Conservation (phyloP, 202 grass and related monocot species). For the Carex sylvatica region DNA sequence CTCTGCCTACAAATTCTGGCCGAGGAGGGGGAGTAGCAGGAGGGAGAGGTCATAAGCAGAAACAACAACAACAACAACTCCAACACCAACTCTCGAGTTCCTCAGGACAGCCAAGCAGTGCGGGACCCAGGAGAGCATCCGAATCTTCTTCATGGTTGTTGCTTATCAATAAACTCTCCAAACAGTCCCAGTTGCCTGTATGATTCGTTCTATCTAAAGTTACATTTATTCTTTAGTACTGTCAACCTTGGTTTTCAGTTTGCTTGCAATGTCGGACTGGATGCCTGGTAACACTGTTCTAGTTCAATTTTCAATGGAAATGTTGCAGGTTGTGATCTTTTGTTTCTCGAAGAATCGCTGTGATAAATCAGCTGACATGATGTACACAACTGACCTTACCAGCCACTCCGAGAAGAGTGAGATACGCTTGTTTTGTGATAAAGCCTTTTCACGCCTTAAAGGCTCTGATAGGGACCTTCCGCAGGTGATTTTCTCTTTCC, state of each 20-base stretch:
- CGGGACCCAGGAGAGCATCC: slow-evolving; percentile 55
- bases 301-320: too few species aligned
- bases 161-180: slow-evolving; percentile 83
- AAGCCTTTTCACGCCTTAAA: slow-evolving; percentile 93
- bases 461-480: slow-evolving; percentile 94
- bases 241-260: slow-evolving; percentile 19
- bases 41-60: slow-evolving; percentile 73
- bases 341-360: slow-evolving; percentile 98
- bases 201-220: slow-evolving; percentile 3
- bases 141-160: slow-evolving; percentile 75
- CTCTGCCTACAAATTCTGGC: slow-evolving; percentile 3
- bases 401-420: slow-evolving; percentile 90
- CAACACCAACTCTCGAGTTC: slow-evolving; percentile 31
- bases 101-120: slow-evolving; percentile 47
- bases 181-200: slow-evolving; percentile 92
- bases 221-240: slow-evolving; percentile 12
- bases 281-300: slow-evolving; percentile 17
- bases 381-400: slow-evolving; percentile 78
- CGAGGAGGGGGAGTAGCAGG: slow-evolving; percentile 60
- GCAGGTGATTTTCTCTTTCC: slow-evolving; percentile 44
- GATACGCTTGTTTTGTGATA: slow-evolving; percentile 93
- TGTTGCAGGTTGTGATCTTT: slow-evolving; percentile 83
- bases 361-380: slow-evolving; percentile 87
- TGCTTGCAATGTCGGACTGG: slow-evolving; percentile 14
- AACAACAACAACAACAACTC: slow-evolving; percentile 49